Base-by-base conservation (phyloP, 306 rosid genomes). In the Luffa acutangula region DNA sequence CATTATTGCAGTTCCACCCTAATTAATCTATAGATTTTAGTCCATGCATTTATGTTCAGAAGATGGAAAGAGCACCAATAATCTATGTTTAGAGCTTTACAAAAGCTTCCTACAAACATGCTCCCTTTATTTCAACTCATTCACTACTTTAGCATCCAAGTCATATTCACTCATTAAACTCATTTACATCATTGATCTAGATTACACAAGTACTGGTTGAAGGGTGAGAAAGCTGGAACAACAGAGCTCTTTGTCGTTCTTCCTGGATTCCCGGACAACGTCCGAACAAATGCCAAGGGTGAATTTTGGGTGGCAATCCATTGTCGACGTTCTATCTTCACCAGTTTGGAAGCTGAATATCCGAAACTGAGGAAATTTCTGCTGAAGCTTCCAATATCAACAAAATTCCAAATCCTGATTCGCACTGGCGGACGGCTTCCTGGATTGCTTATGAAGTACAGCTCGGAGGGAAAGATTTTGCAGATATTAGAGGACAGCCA, bases 181-280 rank as follows among this genome's bases (percentile, higher is more conserved):
- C 25, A 5, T 14, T 79, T 62, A 9, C 90, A 78, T 70, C 76
- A 58, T 79, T 89, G 42, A 43, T 63, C 75, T 77, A 94, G 98
- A 81, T 81, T 94, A 76, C 69, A 84, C 67, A 91, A 89, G 83
- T 91, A 88, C 80, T 94, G 97, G 98, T 85, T 94, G 85, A 92
- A 91, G 87, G 96, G 97, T 6, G 92, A 92, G 15, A 92, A 90
- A 12, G 93, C 93, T 7, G 98, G 97, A 59, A 91, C 90, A 60
- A 85, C 89, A 7, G 97, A 95, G 85, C 84, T 90, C 74, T 59
- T 95, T 2, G 97, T 97, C 10, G 53, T 87, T 69, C 88, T 95
- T n/a, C 96, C 96, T 6, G 97, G 98, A 84, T 86, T 64, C 85
- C 98, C 98, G 3, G 98, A 95, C 87, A 95, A 95, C 52, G 83